Base-by-base conservation (phyloP, 2,329 filamentous ascomycete species). In the Cladosporium colombiae region DNA sequence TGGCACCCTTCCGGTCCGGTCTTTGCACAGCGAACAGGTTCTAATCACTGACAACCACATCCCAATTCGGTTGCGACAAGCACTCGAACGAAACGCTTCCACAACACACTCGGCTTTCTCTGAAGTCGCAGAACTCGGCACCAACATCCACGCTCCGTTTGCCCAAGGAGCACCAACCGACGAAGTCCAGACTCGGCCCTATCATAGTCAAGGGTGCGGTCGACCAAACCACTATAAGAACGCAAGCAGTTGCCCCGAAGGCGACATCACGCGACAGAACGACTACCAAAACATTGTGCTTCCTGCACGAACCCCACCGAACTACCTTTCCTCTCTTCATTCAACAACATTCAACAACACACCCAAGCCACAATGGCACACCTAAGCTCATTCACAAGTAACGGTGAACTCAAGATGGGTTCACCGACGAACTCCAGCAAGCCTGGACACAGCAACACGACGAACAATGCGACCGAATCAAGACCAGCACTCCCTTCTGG, bases 171-270 rank as follows among this genome's bases (percentile, higher is more conserved):
- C 44, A n/a, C 23, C 40, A 18, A 37, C 63, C 57, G 63, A 59
- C 63, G 37, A 60, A 65, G 55, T 60, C 23, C n/a, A 59, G 63
- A 59, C 57, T 60, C 44, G 49, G 56, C 57, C 63, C 55, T 60
- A 59, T 53, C 55, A 65, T 53, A 65, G 57, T 65, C 62, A 60
- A 60, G 57, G 55, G 49, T 53, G 31, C 49, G 55, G 53, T 65
- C 55, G 56, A 65, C 55, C 35, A 56, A 27, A 55, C 44, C 40
- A 53, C 37, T 53, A 62, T 37, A 62, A 67, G 11, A 62, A 23
- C 63, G 63, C 63, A 52, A 57, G 21, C 18, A 65, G 63, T 65
- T 59, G 63, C 63, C 66, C 18, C 37, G 66, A 65, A 67, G 66
- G 66, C 66, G 66, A 65, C 63, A 63, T 33, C 55, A 52, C 37